Base-by-base conservation (phyloP, 208 protist genomes). In the Crithidia thermophila region DNA sequence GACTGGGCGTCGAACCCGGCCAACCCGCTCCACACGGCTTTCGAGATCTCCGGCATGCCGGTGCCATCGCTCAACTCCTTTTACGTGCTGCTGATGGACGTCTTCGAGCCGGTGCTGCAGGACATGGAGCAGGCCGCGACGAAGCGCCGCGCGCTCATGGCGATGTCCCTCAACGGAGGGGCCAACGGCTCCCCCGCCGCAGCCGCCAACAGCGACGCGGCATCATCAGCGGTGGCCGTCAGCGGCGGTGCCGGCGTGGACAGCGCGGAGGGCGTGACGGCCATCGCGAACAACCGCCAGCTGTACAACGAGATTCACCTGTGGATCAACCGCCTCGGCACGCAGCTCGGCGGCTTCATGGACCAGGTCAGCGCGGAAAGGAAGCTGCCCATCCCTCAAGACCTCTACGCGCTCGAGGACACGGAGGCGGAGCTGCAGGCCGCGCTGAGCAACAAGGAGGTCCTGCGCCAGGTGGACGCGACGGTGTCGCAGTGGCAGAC, bases 401-500 rank as follows among this genome's bases (percentile, higher is more conserved):
- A 87, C 65, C 56, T 93, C 16, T 57, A 95, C 33, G 73, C 79
- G 34, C 78, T 98, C 51, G 88, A 88, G 42, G 76, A 80, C 51
- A 87, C 72, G 43, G 93, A 97, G 16, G 72, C 79, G 31, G 87
- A 93, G 49, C 28, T 97, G 28, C 83, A 88, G 40, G 84, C 85
- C 18, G 88, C 82, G 14, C 71, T 95, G 16, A 67, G 75, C 23
- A 96, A 97, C 74, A 90, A 94, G 59, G 93, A 97, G 31, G 37
- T 96, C 42, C 75, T 98, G 33, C 75, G 81, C 13, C 85, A 97
- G 62, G 85, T 98, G 50, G 91, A 97, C 63, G 60, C 86, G 16
- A 92, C 90, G 1, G 86, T 98, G 3, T 62, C 87, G 23, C 85
- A 95, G 70, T 98, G 94, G 94, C 92, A 96, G 69, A 70, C 81